Conservation (phyloP, 495 filamentous ascomycete genomes). For the Gamarada debralockiae region DNA sequence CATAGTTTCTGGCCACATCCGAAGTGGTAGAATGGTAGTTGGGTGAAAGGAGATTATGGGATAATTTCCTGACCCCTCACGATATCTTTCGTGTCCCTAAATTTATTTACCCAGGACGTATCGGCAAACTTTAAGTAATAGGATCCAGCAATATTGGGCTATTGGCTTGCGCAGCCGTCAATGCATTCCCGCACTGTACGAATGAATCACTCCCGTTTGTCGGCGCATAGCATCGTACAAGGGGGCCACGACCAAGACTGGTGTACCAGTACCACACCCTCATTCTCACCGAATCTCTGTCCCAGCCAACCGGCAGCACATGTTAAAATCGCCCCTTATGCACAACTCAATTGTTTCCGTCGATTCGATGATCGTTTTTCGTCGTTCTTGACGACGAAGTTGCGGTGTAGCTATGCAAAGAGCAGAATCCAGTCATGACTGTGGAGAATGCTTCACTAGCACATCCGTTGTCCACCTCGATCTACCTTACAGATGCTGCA, state of each 20-base stretch:
- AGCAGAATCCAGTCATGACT: neutral
- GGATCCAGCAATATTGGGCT: too few species aligned
- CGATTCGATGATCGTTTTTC: conserved; percentile 14
- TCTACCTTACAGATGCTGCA: neutral
- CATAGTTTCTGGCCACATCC: too few species aligned
- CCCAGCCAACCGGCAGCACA: neutral
- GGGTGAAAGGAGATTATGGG: too few species aligned
- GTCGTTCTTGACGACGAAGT: conserved; percentile 4
- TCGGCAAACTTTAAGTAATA: too few species aligned
- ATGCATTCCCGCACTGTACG: neutral
- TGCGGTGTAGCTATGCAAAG: conserved; percentile 16
- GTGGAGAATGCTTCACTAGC: neutral
- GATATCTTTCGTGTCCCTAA: too few species aligned
- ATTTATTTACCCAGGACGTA: too few species aligned
- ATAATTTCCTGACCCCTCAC: too few species aligned
- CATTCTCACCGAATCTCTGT: too few species aligned
- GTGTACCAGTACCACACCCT: neutral
- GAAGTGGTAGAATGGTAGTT: too few species aligned
- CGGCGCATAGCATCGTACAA: conserved; percentile 6
- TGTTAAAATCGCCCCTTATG: conserved; percentile 9
- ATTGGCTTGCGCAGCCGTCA: neutral
- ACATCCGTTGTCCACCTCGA: neutral
- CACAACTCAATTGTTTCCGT: conserved; percentile 14
- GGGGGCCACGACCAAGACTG: too few species aligned
- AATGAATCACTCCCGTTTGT: conserved; percentile 1